phyloP scores from a whole-genome alignment of 225 moss, liverwort and hornwort species.

The Physcomitrium patens region DNA sequence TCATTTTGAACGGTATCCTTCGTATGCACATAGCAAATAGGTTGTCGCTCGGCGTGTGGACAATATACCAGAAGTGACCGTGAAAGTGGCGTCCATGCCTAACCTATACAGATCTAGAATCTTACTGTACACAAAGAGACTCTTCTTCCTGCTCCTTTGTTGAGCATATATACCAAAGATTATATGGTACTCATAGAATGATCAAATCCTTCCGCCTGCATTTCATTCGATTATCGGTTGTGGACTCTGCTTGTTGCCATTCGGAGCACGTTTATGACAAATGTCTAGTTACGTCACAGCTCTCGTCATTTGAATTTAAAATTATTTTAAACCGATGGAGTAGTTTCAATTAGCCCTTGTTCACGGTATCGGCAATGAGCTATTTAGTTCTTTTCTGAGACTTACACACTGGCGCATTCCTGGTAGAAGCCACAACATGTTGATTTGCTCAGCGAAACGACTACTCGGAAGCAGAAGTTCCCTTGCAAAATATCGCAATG shows the following conservation, averaged over 20 bases:
- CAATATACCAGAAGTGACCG: too few relatives aligned
- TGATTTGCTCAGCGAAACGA: constrained; percentile 39
- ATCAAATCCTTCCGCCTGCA: neutral
- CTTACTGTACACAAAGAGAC: too few relatives aligned
- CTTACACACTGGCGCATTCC: constrained; percentile 10
- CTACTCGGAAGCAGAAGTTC: constrained; percentile 33
- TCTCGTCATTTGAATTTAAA: neutral
- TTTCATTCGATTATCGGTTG: constrained; percentile 19
- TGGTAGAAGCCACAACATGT: constrained; percentile 47
- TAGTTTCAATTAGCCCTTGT: constrained; percentile 3
- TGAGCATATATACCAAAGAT: too few relatives aligned
- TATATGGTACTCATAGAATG: too few relatives aligned
- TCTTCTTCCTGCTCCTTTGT: too few relatives aligned
- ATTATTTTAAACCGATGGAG: neutral
- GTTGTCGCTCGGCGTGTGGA: too few relatives aligned
- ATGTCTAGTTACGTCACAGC: neutral
- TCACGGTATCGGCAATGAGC: neutral
- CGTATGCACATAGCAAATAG: too few relatives aligned
- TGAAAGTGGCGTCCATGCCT: too few relatives aligned
- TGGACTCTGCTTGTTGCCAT: neutral
- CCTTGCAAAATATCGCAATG: constrained; percentile 35
- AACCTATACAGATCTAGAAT: too few relatives aligned
- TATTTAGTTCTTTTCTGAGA: neutral
- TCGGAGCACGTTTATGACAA: constrained; percentile 5
- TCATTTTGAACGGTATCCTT: too few relatives aligned